A percentile compares a stretch with the other conserved stretches of the same genome.
Conservation (phyloP, 192 early-diverging fungal genomes). For the Jimgerdemannia lactiflua region DNA sequence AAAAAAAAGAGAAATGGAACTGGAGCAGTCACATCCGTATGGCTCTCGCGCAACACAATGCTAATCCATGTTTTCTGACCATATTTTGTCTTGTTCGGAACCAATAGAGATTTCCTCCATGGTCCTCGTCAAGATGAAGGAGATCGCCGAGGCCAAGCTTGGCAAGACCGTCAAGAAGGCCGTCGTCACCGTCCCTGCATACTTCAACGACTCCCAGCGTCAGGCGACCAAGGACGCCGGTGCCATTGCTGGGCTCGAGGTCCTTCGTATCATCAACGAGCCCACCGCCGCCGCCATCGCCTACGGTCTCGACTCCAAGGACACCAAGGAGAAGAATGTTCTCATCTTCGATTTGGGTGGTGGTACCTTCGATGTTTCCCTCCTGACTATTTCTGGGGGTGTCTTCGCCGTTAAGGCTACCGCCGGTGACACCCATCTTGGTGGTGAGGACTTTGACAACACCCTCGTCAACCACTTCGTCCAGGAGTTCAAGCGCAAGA, state of each 20-base stretch:
- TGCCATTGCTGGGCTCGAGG: conserved; percentile 79
- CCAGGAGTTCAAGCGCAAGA: conserved; percentile 75
- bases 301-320: conserved; percentile 94
- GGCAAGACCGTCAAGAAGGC: conserved; percentile 67
- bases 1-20: background rate
- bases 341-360: conserved; percentile 98
- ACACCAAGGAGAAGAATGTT: conserved; percentile 82
- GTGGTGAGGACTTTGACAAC: conserved; percentile 99
- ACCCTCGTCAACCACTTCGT: conserved; percentile 89
- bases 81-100: conserved; percentile 2
- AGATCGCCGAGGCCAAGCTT: conserved; percentile 58
- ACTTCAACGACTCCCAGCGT: conserved; percentile 92
- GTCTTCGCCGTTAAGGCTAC: conserved; percentile 96
- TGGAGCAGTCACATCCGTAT: background rate
- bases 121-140: conserved; percentile 76
- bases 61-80: background rate
- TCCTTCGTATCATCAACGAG: conserved; percentile 91
- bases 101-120: conserved; percentile 67
- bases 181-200: conserved; percentile 75
- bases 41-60: background rate
- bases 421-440: conserved; percentile 95
- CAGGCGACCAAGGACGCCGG: conserved; percentile 93
- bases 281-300: conserved; percentile 92
- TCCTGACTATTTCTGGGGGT: conserved; percentile 93
- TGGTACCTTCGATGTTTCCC: conserved; percentile 98